phyloP scores from a whole-genome alignment of 2,329 filamentous ascomycete species.

The Raffaelea albimanens region DNA sequence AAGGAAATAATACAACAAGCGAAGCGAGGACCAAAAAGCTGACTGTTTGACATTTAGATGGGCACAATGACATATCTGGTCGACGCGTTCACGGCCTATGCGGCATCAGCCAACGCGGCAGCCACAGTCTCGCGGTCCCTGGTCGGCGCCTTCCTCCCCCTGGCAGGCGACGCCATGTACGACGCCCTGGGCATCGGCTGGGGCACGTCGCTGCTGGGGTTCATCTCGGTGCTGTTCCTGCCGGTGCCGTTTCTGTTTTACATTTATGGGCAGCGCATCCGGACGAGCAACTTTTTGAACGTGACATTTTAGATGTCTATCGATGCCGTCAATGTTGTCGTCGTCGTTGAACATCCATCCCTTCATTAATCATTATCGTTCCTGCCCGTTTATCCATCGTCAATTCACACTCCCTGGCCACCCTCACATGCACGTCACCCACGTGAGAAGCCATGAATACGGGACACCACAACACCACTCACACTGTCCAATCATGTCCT shows the following conservation, averaged over 20 bases:
- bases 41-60: slow-evolving; percentile 14
- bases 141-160: slow-evolving; percentile 46
- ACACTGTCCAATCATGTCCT: too few relatives aligned
- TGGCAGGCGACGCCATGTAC: slow-evolving; percentile 49
- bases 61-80: slow-evolving; percentile 43
- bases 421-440: too few relatives aligned
- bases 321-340: too few relatives aligned
- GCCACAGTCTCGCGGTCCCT: slow-evolving; percentile 52
- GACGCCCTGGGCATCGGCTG: slow-evolving; percentile 30
- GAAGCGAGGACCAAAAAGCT: too few relatives aligned
- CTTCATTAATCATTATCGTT: too few relatives aligned
- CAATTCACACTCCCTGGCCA: too few relatives aligned
- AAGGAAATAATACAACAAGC: too few relatives aligned
- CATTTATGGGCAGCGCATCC: slow-evolving; percentile 26
- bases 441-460: too few relatives aligned
- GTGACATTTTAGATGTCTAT: slow-evolving; percentile 3
- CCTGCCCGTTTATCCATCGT: too few relatives aligned
- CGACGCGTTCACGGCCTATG: slow-evolving; percentile 47
- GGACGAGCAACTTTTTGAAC: slow-evolving; percentile 10
- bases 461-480: too few relatives aligned
- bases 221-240: slow-evolving; percentile 25
- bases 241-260: slow-evolving; percentile 29
- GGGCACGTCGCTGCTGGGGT: slow-evolving; percentile 31
- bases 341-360: too few relatives aligned
- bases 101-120: slow-evolving; percentile 29